Evolutionary conservation across 164 flowering plant genomes (phyloP).

Genomic region (Litsea cubeba): DNA sequence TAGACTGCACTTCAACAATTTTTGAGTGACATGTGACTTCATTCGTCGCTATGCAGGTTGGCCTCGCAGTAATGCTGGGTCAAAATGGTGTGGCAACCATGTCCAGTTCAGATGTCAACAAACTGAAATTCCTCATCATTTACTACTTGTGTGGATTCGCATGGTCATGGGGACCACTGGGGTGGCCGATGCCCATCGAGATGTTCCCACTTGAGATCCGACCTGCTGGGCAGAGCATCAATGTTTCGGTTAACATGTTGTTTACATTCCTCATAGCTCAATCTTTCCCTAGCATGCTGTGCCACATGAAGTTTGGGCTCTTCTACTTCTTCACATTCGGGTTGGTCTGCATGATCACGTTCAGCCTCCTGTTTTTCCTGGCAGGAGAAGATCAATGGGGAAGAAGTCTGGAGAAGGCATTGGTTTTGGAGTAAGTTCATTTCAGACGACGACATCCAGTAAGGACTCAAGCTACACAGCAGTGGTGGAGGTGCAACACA

Average conservation of each 20-base stretch:
- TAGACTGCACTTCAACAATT: neutral
- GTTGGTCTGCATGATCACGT: constrained; percentile 8
- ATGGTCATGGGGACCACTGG: constrained; percentile 21
- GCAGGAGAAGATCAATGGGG: constrained; percentile 16
- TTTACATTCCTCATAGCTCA: constrained; percentile 16
- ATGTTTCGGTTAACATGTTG: constrained; percentile 13
- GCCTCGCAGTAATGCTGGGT: constrained; percentile 8
- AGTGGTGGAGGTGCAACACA: too few species aligned
- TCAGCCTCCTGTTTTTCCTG: constrained; percentile 11
- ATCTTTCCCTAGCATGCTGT: constrained; percentile 13
- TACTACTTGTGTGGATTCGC: constrained; percentile 14
- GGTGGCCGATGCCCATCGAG: constrained; percentile 17
- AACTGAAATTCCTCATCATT: constrained; percentile 2
- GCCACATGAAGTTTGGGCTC: constrained; percentile 17
- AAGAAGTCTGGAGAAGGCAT: constrained; percentile 18
- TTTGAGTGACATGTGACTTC: neutral
- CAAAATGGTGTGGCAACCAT: neutral
- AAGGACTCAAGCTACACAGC: too few species aligned
- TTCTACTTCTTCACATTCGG: constrained; percentile 15
- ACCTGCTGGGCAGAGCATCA: constrained; percentile 17
- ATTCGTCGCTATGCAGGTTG: neutral
- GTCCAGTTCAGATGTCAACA: constrained; percentile 2
- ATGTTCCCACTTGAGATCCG: constrained; percentile 20
- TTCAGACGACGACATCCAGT: neutral
- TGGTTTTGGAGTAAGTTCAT: neutral